Evolutionary conservation across 768 basidiomycete genomes (phyloP).

Genomic region (Pulveroboletus sp.): DNA sequence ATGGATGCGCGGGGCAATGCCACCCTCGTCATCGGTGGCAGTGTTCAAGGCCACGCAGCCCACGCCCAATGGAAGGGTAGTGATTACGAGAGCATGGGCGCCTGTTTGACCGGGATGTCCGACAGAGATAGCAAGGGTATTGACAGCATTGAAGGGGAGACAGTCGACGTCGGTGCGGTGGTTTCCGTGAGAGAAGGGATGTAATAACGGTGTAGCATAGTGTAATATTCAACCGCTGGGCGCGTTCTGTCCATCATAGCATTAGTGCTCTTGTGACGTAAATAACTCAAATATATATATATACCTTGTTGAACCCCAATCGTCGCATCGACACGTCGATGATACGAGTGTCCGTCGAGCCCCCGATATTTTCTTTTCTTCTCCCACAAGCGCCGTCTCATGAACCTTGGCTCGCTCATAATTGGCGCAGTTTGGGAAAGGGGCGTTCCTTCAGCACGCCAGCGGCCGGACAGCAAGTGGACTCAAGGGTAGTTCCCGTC

Average conservation of each 20-base stretch:
- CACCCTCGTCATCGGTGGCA: constrained; percentile 1
- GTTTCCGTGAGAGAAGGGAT: not conserved
- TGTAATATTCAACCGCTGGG: not conserved
- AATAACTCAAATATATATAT: no score
- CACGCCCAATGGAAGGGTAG: not conserved
- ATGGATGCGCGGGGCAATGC: constrained; percentile 3
- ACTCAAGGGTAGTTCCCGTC: no score
- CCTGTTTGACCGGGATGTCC: not conserved
- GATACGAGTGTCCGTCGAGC: no score
- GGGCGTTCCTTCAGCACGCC: no score
- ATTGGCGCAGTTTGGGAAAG: no score
- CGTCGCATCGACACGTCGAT: no score
- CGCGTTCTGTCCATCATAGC: not conserved
- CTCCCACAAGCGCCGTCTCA: no score
- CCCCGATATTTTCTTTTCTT: no score
- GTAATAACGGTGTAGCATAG: not conserved
- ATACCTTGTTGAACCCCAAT: no score
- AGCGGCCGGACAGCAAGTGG: no score
- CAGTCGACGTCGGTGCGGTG: not conserved
- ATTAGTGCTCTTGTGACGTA: no score
- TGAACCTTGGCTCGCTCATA: no score
- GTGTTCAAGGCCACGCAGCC: constrained; percentile 7
- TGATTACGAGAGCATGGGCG: constrained; percentile 13
- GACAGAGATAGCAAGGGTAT: not conserved
- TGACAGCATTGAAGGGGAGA: not conserved